Evolutionary conservation across 225 moss, liverwort and hornwort genomes (phyloP).

Genomic region (Marchantia polymorpha): DNA sequence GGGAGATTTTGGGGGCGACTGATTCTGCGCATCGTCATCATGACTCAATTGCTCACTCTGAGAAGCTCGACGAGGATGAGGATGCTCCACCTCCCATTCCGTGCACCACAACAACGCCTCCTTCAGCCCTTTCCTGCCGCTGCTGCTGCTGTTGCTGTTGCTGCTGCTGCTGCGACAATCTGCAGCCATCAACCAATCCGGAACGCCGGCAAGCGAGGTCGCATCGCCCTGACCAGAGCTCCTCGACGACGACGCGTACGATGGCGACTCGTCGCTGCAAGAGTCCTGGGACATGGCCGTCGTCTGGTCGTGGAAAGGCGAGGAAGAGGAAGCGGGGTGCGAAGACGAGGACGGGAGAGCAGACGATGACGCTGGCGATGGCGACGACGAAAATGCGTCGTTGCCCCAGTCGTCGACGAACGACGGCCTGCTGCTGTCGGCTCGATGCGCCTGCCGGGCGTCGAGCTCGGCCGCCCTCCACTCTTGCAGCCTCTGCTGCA

Average conservation of each 20-base stretch:
- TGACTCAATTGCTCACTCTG: background rate
- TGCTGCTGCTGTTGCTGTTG: background rate
- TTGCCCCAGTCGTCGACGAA: background rate
- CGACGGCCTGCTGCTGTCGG: background rate
- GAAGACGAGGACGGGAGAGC: background rate
- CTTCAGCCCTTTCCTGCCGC: background rate
- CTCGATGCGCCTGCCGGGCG: background rate
- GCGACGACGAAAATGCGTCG: background rate
- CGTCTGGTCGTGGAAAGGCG: background rate
- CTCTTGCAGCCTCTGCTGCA: conserved; percentile 14
- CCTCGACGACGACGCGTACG: background rate
- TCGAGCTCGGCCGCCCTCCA: conserved; percentile 24
- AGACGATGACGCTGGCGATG: background rate
- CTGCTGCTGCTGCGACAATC: background rate
- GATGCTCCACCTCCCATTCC: conserved; percentile 26
- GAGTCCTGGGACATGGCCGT: background rate
- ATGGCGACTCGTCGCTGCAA: background rate
- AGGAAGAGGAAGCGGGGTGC: background rate
- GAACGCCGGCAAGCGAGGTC: background rate
- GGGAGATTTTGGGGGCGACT: background rate
- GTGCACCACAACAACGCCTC: conserved; percentile 28
- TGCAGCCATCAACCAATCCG: background rate
- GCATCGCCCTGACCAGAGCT: background rate
- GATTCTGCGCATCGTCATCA: background rate
- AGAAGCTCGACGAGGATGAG: background rate